Evolutionary conservation across 345 rosid species (phyloP), one percentile per base, ranked within the genome.

Genomic region (Linum trigynum): DNA sequence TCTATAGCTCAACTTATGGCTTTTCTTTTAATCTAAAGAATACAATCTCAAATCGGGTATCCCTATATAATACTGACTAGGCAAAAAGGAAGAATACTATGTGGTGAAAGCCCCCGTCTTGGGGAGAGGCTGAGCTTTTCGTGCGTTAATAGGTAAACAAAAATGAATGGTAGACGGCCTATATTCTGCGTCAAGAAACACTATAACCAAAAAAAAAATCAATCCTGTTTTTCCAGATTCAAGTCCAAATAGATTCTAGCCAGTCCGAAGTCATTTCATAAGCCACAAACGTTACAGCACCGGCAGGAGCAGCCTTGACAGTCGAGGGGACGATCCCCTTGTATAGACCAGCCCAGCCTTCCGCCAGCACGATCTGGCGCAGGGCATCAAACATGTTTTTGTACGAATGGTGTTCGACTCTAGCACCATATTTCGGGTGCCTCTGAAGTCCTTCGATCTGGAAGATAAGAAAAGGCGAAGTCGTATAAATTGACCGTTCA

Each of bases 221-320:
- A 59, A 61, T 55, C 57, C 45, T 4, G 67, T 68, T 51, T 5
- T 55, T 57, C 36, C 43, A 74, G 62, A 65, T 64, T 77, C 76
- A 88, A 72, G 79, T 78, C 72, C 64, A 71, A 70, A 70, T 45
- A n/a, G 96, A 84, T 65, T 90, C 92, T 69, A 94, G 78, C 96
- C 89, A 91, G 69, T 90, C 95, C 7, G 95, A 88, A 23, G 84
- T 70, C 15, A 73, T 71, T 77, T 94, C 97, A 45, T 79, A 90
- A 61, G 86, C 92, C 68, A 94, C 89, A 64, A 94, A 94, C 55
- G 99, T 94, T 42, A 94, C 95, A 45, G 99, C 99, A 64, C 96
- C 90, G 45, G 97, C 99, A 35, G 99, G 97, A 60, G 99, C 99
- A 68, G 99, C 99, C 83, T 94, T 94, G 68, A 90, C 71, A 9